Evolutionary conservation across 176 grass and related monocot species (phyloP), one percentile per base, ranked within the genome.

Genomic region (Saccharum officinarum): DNA sequence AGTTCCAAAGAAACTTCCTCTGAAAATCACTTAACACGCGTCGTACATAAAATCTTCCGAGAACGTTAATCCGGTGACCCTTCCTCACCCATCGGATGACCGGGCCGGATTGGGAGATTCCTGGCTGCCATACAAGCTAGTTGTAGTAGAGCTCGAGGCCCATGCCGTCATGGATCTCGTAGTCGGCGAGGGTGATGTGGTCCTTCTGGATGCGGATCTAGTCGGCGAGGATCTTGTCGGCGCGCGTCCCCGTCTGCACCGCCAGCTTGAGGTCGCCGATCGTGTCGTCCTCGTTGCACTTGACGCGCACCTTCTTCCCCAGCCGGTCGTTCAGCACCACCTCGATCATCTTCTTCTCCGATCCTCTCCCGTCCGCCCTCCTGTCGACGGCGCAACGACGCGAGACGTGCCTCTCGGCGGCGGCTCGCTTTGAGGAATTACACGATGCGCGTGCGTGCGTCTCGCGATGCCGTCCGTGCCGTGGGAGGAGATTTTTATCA

Each of bases 191-290:
- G 82, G 92, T 94, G 92, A 97, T 97, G 89, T 90, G 91, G 59
- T 97, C 91, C 87, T 94, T 97, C 89, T 92, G 89, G 89, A 97
- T 94, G 30, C 92, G 89, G 70, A 92, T 97, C 94, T 97, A 94
- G 13, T 97, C 92, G 26, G 92, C 77, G 37, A n/a, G n/a, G n/a
- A n/a, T 97, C 94, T 97, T 97, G 13, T 97, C 92, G 26, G 92
- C 77, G 37, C 87, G 82, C 71, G 91, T 97, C 12, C 94, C 91
- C 12, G 94, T 97, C 63, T 94, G 94, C 76, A 89, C 92, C 50
- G 87, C 89, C 64, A 97, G 84, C 85, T 97, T 97, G 1, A 94
- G 94, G 85, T 97, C 92, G 67, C 94, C 89, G 52, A 94, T 87
- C 20, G 92, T 97, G 89, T 97, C 92, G 67, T 94, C 92, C 41